These are phyloP conservation scores for Podaxis rugospora DNA, from an alignment of 768 basidiomycete genomes.

Conservation along the genomic window DNA sequence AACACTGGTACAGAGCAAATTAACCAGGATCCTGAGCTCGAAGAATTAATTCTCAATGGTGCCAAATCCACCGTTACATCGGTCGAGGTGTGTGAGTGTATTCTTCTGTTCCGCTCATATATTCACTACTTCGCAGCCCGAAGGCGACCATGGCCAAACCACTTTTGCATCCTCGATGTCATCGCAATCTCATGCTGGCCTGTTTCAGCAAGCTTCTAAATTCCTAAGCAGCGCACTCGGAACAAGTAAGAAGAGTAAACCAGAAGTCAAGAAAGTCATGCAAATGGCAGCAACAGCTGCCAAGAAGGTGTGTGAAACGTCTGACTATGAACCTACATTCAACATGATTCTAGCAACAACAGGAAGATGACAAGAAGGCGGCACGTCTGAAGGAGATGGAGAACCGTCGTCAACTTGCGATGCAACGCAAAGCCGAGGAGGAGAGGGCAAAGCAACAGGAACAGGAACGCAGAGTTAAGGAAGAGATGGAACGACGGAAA, in stretches of 20 bases:
- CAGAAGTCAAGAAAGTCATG: slow-evolving; percentile 73
- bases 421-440: slow-evolving; percentile 76
- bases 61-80: slow-evolving; percentile 33
- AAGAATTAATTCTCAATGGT: slow-evolving; percentile 36
- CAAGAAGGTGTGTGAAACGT: slow-evolving; percentile 57
- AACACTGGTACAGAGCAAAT: slow-evolving; percentile 30
- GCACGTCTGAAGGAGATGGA: slow-evolving; percentile 79
- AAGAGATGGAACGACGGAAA: slow-evolving; percentile 74
- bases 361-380: slow-evolving; percentile 77
- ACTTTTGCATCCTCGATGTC: slow-evolving; percentile 49
- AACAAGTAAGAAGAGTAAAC: slow-evolving; percentile 64
- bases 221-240: slow-evolving; percentile 65
- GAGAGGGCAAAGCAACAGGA: slow-evolving; percentile 60
- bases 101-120: slow-evolving; percentile 12
- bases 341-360: slow-evolving; percentile 66
- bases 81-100: slow-evolving; percentile 36
- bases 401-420: slow-evolving; percentile 62
- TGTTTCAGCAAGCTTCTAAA: slow-evolving; percentile 69
- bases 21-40: slow-evolving; percentile 31
- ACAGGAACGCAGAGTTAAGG: slow-evolving; percentile 67
- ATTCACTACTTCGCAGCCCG: slow-evolving; percentile 20
- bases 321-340: neutral
- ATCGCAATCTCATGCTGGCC: slow-evolving; percentile 50
- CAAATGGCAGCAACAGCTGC: slow-evolving; percentile 80
- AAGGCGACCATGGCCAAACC: slow-evolving; percentile 48